Percentiles rank a stretch among this genome's conserved stretches.
Conservation (phyloP, 352 stramenopile genomes). For the Blastocystis sp. region DNA sequence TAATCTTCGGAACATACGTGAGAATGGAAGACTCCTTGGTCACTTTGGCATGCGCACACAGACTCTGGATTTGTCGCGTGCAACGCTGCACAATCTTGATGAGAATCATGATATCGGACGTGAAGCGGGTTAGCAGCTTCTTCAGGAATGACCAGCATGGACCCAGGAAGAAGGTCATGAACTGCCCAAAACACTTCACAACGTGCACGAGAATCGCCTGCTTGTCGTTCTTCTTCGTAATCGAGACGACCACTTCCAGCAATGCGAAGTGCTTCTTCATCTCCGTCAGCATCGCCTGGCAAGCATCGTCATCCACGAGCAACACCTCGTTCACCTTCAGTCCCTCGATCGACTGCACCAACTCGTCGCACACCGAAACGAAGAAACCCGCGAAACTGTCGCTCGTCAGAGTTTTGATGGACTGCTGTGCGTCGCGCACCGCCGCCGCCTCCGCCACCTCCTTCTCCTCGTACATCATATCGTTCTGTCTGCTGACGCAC, state of each 20-base stretch:
- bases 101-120: neutral
- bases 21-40: conserved; percentile 18
- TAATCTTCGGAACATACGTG: conserved; percentile 21
- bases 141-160: conserved; percentile 10
- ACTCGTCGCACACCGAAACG: conserved; percentile 1
- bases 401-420: neutral
- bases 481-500: neutral
- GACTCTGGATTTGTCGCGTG: conserved; percentile 55
- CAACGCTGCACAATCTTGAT: conserved; percentile 65
- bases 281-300: neutral
- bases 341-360: neutral
- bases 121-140: neutral
- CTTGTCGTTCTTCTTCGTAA: conserved; percentile 27
- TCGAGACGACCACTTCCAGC: conserved; percentile 9
- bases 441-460: neutral
- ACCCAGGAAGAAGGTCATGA: conserved; percentile 55
- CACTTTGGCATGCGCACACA: conserved; percentile 53
- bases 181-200: conserved; percentile 5
- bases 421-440: neutral
- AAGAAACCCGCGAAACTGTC: conserved; percentile 14
- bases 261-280: conserved; percentile 11
- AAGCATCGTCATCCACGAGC: neutral
- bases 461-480: conserved; percentile 10
- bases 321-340: conserved; percentile 2
- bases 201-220: neutral